Evolutionary conservation across 345 rosid genomes (phyloP), one percentile per base, ranked within the genome.

Genomic region (Eucalyptus shirleyi): DNA sequence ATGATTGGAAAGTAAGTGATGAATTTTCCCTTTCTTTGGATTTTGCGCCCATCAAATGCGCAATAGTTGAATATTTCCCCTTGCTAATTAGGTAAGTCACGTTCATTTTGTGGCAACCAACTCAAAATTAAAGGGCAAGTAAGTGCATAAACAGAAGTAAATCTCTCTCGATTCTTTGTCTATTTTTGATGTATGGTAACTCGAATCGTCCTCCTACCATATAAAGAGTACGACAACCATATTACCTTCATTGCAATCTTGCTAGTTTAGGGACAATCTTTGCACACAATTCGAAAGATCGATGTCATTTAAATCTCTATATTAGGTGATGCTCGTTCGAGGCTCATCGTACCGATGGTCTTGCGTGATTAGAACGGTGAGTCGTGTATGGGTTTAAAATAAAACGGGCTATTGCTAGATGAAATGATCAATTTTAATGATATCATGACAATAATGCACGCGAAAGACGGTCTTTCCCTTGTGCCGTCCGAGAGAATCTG

Each of bases 281-380:
- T 6, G 28, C 9, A 6, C 14, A 26, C 5, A 8, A 24, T 24
- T 77, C 2, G 9, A 15, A 2, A 21, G 16, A 8, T 23, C 0
- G 5, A 11, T 21, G 40, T 23, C 83, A 3, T 37, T 40, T 19
- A 21, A 37, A 21, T 40, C 3, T 40, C 85, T 21, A 40, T 37
- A 11, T 11, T 7, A 21, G 21, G 83, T 11, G 16, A 13, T 11
- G 42, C 12, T 77, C 8, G 11, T 6, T 24, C 9, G 16, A 40
- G 47, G 30, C 47, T 77, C 28, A 15, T 9, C 1, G 1, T 37
- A 11, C 2, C 15, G 5, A 77, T 5, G 26, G 1, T 5, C 28
- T 34, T 17, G 42, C 4, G 3, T 8, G 24, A 37, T 72, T 72
- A 72, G 26, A 34, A 34, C 0, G 15, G 26, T 6, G 7, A 72